Conservation (phyloP, 805 yeast species). For the Limtongia smithiae region DNA sequence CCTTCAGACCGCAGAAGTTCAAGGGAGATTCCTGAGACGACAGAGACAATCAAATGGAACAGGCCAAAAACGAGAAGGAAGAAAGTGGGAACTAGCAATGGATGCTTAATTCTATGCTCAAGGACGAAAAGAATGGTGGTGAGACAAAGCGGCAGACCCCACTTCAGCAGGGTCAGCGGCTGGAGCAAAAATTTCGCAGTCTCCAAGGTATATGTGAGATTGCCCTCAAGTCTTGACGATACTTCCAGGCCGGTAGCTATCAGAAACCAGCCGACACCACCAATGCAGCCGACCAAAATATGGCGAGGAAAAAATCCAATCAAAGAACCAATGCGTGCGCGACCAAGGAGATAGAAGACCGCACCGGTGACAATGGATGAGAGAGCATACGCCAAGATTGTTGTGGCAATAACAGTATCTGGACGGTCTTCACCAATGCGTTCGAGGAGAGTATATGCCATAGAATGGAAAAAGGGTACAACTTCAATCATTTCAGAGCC, state of each 20-base stretch:
- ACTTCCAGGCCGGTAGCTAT: constrained; percentile 90
- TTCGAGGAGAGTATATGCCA: constrained; percentile 71
- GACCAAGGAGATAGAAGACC: constrained; percentile 74
- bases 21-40: constrained; percentile 63
- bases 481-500: constrained; percentile 99
- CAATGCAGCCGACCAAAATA: constrained; percentile 93
- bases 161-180: constrained; percentile 53
- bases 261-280: constrained; percentile 95
- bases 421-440: constrained; percentile 50
- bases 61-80: constrained; percentile 66
- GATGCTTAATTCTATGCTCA: constrained; percentile 56
- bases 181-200: constrained; percentile 44
- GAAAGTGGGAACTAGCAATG: constrained; percentile 69
- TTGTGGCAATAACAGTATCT: constrained; percentile 67
- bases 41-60: constrained; percentile 65
- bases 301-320: constrained; percentile 97
- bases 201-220: constrained; percentile 57
- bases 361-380: constrained; percentile 84
- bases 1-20: constrained; percentile 64
- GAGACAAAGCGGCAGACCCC: constrained; percentile 67
- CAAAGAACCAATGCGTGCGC: constrained; percentile 71
- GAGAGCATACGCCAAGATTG: constrained; percentile 77
- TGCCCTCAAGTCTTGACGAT: constrained; percentile 73
- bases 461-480: constrained; percentile 96
- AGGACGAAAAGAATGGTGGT: constrained; percentile 58